phyloP scores from a whole-genome alignment of 2,329 filamentous ascomycete genomes.

The Cladosporium velox region DNA sequence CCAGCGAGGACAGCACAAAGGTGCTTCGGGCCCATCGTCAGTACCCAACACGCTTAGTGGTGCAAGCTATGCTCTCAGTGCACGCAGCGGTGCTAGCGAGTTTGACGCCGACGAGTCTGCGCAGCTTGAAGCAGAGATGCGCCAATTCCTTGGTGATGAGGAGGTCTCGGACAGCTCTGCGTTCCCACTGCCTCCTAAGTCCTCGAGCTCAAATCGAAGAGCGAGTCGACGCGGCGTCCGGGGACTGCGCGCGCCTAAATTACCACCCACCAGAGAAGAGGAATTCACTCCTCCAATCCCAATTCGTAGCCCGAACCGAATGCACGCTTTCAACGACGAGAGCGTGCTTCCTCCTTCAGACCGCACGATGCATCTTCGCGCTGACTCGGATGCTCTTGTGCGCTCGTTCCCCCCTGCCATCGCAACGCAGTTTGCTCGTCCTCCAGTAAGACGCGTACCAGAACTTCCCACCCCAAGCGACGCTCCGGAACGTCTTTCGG shows the following conservation, averaged over 20 bases:
- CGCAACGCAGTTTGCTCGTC: not conserved
- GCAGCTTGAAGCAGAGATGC: constrained; percentile 17
- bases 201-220: constrained; percentile 4
- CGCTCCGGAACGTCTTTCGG: constrained; percentile 8
- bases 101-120: constrained; percentile 10
- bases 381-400: constrained; percentile 13
- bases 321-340: constrained; percentile 4
- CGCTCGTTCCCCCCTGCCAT: constrained; percentile 4
- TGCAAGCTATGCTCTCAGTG: not conserved
- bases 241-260: constrained; percentile 1
- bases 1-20: not conserved
- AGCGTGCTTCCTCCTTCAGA: constrained; percentile 13
- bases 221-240: constrained; percentile 8
- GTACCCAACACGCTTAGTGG: not conserved
- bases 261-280: constrained; percentile 23
- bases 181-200: constrained; percentile 20
- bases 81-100: constrained; percentile 5
- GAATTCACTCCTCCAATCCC: constrained; percentile 23
- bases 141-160: constrained; percentile 13
- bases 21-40: not conserved
- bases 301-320: constrained; percentile 27
- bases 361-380: constrained; percentile 6
- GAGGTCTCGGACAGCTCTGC: constrained; percentile 1
- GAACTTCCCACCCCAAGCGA: constrained; percentile 16
- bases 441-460: not conserved